Evolutionary conservation across 2,329 filamentous ascomycete species (phyloP), one percentile per base, ranked within the genome.

Genomic region (Elsinoe necatrix): DNA sequence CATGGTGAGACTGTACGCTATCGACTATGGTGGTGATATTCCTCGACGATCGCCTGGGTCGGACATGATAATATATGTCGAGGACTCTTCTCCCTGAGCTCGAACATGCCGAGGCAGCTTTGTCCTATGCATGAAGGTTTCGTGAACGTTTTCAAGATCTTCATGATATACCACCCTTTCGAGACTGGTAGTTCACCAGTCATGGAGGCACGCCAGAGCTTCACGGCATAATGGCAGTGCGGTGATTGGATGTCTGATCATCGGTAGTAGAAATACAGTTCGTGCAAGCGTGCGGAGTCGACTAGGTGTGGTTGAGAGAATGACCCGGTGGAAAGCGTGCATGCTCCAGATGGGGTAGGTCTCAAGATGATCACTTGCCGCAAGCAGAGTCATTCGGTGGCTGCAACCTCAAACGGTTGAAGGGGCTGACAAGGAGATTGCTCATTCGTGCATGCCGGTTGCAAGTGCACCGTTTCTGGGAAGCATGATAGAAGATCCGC

Each of bases 1-100:
- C 59, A 61, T 61, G 43, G 27, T 55, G 52, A 31, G 14, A 18
- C 29, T 18, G 4, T n/a, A 9, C 20, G 21, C 31, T 23, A 27
- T 42, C 2, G 1, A 5, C 16, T 35, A 12, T 34, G 45, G 14
- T 23, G 11, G 20, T 23, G 41, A 21, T 34, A 2, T 50, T 8
- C 45, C 16, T 2, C 34, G 45, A 25, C 45, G 45, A 50, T 50
- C 27, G 18, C 25, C 45, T 29, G 27, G 27, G 27, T 4, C 27
- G 4, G 25, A 34, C 4, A n/a, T 34, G 25, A 4, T 31, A n/a
- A 34, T 50, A 50, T 50, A 50, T 50, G 25, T 50, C 34, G 12
- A 12, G 34, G 11, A 11, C 29, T 37, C 34, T 37, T 37, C 34
- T 37, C 27, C 4, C 4, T 4, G 4, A 6, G 34, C 41, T 45